These are phyloP conservation scores for Lactarius vividus DNA, from an alignment of 768 basidiomycete genomes.

Conservation along the genomic window DNA sequence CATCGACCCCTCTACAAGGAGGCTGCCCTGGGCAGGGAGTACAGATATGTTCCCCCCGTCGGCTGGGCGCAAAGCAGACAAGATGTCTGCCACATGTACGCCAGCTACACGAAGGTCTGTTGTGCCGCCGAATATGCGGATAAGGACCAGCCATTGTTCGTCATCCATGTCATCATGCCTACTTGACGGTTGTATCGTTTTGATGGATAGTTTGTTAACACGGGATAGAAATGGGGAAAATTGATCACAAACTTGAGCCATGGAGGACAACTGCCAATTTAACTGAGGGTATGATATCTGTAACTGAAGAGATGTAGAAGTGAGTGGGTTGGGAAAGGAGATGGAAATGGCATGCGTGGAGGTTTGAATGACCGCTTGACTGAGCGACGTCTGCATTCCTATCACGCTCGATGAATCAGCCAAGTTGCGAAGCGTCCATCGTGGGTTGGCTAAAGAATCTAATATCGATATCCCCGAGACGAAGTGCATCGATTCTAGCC, in stretches of 20 bases:
- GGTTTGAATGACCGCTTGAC: neutral
- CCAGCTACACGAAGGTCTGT: neutral
- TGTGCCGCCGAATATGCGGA: neutral
- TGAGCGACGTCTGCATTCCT: too few species aligned
- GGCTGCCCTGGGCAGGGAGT: too few species aligned
- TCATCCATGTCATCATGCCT: neutral
- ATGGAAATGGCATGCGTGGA: neutral
- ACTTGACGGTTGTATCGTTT: neutral
- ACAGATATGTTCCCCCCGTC: too few species aligned
- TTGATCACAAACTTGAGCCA: neutral
- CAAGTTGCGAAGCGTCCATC: too few species aligned
- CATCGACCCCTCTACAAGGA: too few species aligned
- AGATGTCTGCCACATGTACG: too few species aligned
- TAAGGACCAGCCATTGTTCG: neutral
- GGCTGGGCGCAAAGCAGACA: too few species aligned
- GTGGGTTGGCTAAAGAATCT: too few species aligned
- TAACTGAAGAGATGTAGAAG: neutral
- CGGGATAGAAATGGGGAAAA: neutral
- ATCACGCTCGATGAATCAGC: too few species aligned
- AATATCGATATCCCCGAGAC: too few species aligned
- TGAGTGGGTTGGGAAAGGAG: neutral
- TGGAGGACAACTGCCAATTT: neutral
- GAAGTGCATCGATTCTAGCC: too few species aligned
- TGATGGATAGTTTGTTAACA: neutral
- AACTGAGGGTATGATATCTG: neutral